phyloP scores from a whole-genome alignment of 495 filamentous ascomycete genomes.

The Clohesyomyces aquaticus region DNA sequence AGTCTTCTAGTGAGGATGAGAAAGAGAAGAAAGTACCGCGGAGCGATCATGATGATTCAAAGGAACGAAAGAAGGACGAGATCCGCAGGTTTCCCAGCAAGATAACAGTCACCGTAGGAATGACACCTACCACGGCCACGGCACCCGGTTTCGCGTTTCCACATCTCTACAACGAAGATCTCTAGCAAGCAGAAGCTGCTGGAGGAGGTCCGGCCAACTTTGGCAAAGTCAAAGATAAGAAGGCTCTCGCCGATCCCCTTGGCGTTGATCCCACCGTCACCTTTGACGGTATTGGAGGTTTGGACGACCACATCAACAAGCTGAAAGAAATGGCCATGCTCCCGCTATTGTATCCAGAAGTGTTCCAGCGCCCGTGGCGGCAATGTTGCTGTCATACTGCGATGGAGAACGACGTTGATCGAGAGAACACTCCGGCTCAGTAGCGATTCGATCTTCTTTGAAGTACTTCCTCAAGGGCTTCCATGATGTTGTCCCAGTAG shows the following conservation, averaged over 20 bases:
- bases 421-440: too few species aligned
- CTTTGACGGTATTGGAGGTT: conserved; percentile 88
- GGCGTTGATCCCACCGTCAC: conserved; percentile 89
- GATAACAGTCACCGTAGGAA: conserved; percentile 67
- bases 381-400: too few species aligned
- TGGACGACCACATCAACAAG: conserved; percentile 90
- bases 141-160: conserved; percentile 60
- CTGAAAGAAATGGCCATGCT: conserved; percentile 97
- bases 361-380: conserved; percentile 86
- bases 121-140: conserved; percentile 72
- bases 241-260: conserved; percentile 56
- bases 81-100: conserved; percentile 59
- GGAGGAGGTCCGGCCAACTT: neutral
- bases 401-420: too few species aligned
- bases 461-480: conserved; percentile 95
- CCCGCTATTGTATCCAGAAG: conserved; percentile 89
- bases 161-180: conserved; percentile 68
- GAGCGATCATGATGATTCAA: too few species aligned
- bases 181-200: conserved; percentile 47
- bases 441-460: too few species aligned
- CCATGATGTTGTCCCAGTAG: conserved; percentile 94
- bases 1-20: too few species aligned
- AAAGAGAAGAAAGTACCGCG: too few species aligned
- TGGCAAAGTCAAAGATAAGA: neutral
- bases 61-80: too few species aligned